Conservation (phyloP, 257 asterid genomes). For the Nicotiana sylvestris region DNA sequence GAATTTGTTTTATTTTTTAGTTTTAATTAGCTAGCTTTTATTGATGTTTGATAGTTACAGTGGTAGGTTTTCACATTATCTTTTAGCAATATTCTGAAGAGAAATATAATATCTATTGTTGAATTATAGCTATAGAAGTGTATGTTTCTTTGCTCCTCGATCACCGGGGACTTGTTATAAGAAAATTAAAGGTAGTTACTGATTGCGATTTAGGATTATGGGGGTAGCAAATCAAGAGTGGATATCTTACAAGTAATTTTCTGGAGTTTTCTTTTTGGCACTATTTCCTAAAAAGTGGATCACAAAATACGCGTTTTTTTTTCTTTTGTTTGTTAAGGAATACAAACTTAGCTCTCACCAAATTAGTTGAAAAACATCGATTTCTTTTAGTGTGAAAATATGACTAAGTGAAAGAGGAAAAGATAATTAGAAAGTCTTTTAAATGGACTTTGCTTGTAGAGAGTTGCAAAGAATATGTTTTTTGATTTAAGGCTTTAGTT, state of each 20-base stretch:
- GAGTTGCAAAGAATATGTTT: constrained; percentile 34
- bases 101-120: not conserved
- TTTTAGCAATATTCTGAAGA: not conserved
- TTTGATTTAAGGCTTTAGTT: not conserved
- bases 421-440: constrained; percentile 15
- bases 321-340: not conserved
- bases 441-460: constrained; percentile 47
- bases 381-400: constrained; percentile 36
- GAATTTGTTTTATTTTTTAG: not conserved
- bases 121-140: not conserved
- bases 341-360: constrained; percentile 14
- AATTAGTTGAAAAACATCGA: constrained; percentile 30
- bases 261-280: not conserved
- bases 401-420: constrained; percentile 17
- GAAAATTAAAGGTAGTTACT: too few relatives aligned
- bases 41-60: not conserved
- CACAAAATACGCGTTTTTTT: not conserved
- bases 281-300: not conserved
- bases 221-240: not conserved
- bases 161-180: too few relatives aligned
- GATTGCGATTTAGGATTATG: too few relatives aligned
- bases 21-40: not conserved
- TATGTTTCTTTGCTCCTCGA: not conserved
- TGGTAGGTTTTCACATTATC: not conserved
- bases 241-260: not conserved